Base-by-base conservation (phyloP, 2,329 filamentous ascomycete genomes). In the Shiraia bambusicola region DNA sequence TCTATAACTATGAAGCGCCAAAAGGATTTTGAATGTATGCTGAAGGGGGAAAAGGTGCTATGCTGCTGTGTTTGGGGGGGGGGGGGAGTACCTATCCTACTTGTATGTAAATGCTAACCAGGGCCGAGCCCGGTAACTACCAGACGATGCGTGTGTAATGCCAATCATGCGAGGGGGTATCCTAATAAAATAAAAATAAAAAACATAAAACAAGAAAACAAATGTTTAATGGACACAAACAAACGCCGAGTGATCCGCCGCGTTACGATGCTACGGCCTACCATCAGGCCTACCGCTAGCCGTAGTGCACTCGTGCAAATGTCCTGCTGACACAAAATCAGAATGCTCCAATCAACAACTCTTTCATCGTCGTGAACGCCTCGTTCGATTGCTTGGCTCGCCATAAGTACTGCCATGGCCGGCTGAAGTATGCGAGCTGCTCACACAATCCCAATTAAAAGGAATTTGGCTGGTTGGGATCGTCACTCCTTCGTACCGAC, bases 371-470 rank as follows among this genome's bases (percentile, higher is more conserved):
- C 58, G 57, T 32, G 55, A 50, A 6, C 58, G 56, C 40, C 59
- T 56, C n/a, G 41, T 51, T 8, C 61, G 43, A n/a, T 50, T 46
- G 22, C 58, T 61, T 4, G 54, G 37, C 16, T 60, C 62, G 4
- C 48, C 56, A 15, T 51, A 24, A 3, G 38, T 34, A 15, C 31
- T 34, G 16, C 30, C 45, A 37, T 42, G 26, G 5, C 56, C 54
- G 38, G 52, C 58, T 22, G 61, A 65, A 16, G 59, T 59, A 35
- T 66, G 61, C 25, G 61, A 65, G 32, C 58, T 67, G 42, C 57
- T 65, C 25, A 69, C 52, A 32, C 65, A 67, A 38, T 67, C 63
- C 65, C 65, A 69, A 17, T 63, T 59, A 35, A 67, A 69, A 2
- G 64, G 65, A 10, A 67, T 61, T 11, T 56, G 50, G 9, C 52